These are phyloP conservation scores for Iberis pinnata DNA, from an alignment of 345 rosid species.

Conservation along the genomic window DNA sequence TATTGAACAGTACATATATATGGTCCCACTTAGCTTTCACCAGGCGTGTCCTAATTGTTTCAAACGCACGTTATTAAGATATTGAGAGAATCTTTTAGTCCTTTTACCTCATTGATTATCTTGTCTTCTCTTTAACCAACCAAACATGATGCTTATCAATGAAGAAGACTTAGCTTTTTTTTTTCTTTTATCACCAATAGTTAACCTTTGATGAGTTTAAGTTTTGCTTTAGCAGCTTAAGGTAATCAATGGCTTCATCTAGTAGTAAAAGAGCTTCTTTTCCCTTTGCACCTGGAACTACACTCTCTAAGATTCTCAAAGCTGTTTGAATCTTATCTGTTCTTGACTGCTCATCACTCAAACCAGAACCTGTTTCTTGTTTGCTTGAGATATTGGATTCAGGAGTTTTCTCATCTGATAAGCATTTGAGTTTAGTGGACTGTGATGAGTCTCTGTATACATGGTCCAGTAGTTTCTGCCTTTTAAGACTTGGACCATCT, in stretches of 20 bases:
- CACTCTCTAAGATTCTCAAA: conserved; percentile 46
- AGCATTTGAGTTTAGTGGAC: conserved; percentile 26
- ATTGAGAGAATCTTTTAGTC: conserved; percentile 22
- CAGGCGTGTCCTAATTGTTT: conserved; percentile 34
- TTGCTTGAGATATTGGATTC: conserved; percentile 40
- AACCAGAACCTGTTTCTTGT: conserved; percentile 31
- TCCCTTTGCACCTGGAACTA: conserved; percentile 55
- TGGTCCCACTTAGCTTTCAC: conserved; percentile 31
- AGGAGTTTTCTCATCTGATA: conserved; percentile 28
- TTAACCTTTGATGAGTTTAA: conserved; percentile 34
- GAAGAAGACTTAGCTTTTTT: neutral
- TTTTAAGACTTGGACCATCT: conserved; percentile 53
- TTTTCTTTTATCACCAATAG: conserved; percentile 26
- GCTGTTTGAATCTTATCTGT: conserved; percentile 35
- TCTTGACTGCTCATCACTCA: conserved; percentile 32
- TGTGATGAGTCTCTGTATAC: conserved; percentile 22
- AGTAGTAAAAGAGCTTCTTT: conserved; percentile 53
- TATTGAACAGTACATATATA: conserved; percentile 11
- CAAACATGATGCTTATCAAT: conserved; percentile 13
- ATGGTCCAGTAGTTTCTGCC: conserved; percentile 44
- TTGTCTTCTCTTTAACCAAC: conserved; percentile 35
- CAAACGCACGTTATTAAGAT: conserved; percentile 29
- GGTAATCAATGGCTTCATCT: conserved; percentile 64
- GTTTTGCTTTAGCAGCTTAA: conserved; percentile 50
- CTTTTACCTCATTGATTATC: conserved; percentile 22